A percentile compares a stretch with the other conserved stretches of the same genome.
Evolutionary conservation across 179 eudicot species (phyloP).

Genomic region (Carnegiea gigantea): DNA sequence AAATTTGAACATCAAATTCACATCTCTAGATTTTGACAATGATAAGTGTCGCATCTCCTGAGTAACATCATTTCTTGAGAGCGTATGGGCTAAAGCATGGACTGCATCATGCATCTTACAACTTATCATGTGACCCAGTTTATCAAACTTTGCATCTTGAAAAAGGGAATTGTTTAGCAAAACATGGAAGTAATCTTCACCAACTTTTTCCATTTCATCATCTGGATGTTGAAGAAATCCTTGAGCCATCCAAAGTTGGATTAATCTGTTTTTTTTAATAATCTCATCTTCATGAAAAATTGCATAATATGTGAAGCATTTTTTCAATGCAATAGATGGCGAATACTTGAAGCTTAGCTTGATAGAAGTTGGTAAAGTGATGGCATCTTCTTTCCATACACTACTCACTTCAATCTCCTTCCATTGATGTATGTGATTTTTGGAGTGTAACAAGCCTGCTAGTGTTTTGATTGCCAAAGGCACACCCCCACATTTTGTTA

Average conservation of each 20-base stretch:
- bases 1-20: too few species aligned
- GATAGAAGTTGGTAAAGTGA: conserved; percentile 18
- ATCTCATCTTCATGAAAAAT: conserved; percentile 17
- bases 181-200: conserved; percentile 18
- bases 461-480: conserved; percentile 29
- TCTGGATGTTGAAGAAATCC: conserved; percentile 23
- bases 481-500: conserved; percentile 22
- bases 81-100: conserved; percentile 24
- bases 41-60: background rate
- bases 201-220: conserved; percentile 25
- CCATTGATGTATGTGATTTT: background rate
- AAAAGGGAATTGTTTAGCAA: conserved; percentile 21
- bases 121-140: background rate
- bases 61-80: background rate
- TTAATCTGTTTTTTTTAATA: conserved; percentile 15
- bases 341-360: conserved; percentile 30
- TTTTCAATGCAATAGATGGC: conserved; percentile 18
- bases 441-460: background rate
- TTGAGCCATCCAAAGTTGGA: conserved; percentile 37
- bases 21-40: too few species aligned
- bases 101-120: conserved; percentile 36
- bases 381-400: conserved; percentile 18
- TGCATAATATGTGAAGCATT: conserved; percentile 32
- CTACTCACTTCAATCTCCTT: conserved; percentile 15
- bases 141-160: conserved; percentile 13